Evolutionary conservation across 2,329 filamentous ascomycete species (phyloP).

Genomic region (Epichloe sibirici): DNA sequence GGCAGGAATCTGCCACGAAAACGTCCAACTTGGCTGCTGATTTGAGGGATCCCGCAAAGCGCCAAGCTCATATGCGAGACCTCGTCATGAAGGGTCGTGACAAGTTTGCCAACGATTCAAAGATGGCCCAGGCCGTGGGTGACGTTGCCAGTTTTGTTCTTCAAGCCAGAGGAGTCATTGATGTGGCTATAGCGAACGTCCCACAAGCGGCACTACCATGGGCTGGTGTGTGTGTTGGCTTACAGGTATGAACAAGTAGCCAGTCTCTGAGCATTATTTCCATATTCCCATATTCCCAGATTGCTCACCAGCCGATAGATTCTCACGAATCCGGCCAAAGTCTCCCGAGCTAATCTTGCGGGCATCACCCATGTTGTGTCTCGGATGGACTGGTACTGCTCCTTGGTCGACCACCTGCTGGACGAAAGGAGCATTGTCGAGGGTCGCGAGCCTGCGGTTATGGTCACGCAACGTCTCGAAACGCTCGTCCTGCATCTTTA

Average conservation of each 20-base stretch:
- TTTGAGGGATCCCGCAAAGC: constrained; percentile 6
- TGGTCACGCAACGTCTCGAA: constrained; percentile 6
- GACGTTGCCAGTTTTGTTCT: constrained; percentile 7
- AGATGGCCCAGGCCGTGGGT: constrained; percentile 6
- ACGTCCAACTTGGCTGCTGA: constrained; percentile 2
- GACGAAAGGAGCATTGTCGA: constrained; percentile 7
- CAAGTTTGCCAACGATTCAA: constrained; percentile 7
- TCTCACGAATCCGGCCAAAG: constrained; percentile 7
- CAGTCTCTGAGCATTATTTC: not conserved
- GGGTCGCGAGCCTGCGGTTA: constrained; percentile 3
- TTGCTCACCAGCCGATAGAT: constrained; percentile 4
- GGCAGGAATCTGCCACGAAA: not conserved
- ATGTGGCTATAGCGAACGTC: constrained; percentile 7
- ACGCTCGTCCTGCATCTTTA: constrained; percentile 6
- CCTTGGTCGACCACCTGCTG: constrained; percentile 6
- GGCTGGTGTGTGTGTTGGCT: constrained; percentile 8
- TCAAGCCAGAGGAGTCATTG: constrained; percentile 6
- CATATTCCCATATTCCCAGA: too few species aligned
- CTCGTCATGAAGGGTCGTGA: constrained; percentile 7
- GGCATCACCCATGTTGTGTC: constrained; percentile 7
- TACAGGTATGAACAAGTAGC: constrained; percentile 3
- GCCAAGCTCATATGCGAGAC: constrained; percentile 7
- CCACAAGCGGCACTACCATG: constrained; percentile 8
- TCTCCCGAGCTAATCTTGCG: constrained; percentile 5
- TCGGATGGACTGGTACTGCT: constrained; percentile 8